Percentiles rank a stretch among this genome's conserved stretches.
phyloP scores from a whole-genome alignment of 1,284 basidiomycete species.

The Fistulinella cinereoalba region DNA sequence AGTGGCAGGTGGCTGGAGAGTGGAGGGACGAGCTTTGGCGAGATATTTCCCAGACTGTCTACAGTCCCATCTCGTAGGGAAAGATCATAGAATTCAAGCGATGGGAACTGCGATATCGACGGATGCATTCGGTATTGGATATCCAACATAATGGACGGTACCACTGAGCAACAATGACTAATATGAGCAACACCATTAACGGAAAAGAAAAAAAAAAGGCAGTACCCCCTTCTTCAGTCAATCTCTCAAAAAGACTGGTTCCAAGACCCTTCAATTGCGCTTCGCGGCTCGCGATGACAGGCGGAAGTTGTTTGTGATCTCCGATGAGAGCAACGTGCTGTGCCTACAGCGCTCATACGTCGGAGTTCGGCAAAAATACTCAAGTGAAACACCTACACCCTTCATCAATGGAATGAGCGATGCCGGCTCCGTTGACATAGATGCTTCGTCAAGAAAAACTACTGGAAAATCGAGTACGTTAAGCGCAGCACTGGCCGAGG shows the following conservation, averaged over 20 bases:
- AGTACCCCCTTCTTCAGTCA: constrained; percentile 73
- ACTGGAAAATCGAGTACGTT: constrained; percentile 85
- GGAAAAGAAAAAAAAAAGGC: constrained; percentile 1
- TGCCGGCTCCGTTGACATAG: constrained; percentile 93
- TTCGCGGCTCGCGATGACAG: constrained; percentile 75
- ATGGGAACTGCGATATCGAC: constrained; percentile 81
- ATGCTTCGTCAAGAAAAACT: constrained; percentile 93
- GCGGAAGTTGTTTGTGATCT: constrained; percentile 96
- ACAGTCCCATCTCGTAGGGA: constrained; percentile 73
- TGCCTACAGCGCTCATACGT: constrained; percentile 45
- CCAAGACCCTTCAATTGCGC: constrained; percentile 72
- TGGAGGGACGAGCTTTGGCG: constrained; percentile 55
- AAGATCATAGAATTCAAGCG: constrained; percentile 76
- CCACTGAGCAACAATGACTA: constrained; percentile 40
- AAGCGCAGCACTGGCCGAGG: constrained; percentile 58
- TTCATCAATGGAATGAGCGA: constrained; percentile 86
- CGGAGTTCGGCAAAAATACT: constrained; percentile 9
- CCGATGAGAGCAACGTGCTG: constrained; percentile 87
- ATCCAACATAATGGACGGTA: constrained; percentile 87
- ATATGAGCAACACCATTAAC: constrained; percentile 8
- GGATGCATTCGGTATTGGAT: constrained; percentile 97
- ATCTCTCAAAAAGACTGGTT: constrained; percentile 83
- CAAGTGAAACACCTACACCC: constrained; percentile 56
- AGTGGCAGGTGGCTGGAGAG: constrained; percentile 49
- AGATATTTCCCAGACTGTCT: constrained; percentile 51